A percentile compares a stretch with the other conserved stretches of the same genome.
These are phyloP conservation scores for Podila epicladia DNA, from an alignment of 192 early-diverging fungal species.

Conservation along the genomic window DNA sequence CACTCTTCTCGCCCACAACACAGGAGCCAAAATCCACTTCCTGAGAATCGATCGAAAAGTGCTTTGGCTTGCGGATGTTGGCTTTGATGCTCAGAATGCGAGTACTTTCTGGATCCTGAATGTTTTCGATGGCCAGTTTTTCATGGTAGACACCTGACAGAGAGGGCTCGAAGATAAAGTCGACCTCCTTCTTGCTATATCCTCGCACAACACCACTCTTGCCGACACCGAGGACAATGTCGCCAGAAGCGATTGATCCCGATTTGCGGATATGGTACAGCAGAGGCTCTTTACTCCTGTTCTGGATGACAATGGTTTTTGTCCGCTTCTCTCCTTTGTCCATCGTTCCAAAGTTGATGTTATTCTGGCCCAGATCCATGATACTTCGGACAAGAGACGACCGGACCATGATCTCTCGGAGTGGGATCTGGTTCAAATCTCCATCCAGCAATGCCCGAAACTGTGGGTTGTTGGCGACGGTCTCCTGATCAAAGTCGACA, in stretches of 20 bases:
- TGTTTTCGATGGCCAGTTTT: conserved; percentile 86
- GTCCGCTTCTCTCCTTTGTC: conserved; percentile 87
- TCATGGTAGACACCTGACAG: conserved; percentile 91
- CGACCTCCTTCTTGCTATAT: conserved; percentile 91
- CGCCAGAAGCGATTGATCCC: conserved; percentile 93
- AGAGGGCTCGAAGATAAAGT: conserved; percentile 92
- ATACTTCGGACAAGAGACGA: conserved; percentile 84
- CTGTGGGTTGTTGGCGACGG: conserved; percentile 74
- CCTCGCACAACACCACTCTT: conserved; percentile 89
- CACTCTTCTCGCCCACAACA: conserved; percentile 61
- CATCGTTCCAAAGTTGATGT: conserved; percentile 96
- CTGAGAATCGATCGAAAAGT: conserved; percentile 82
- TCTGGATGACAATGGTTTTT: conserved; percentile 89
- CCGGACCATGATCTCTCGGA: conserved; percentile 91
- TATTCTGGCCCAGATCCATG: conserved; percentile 95
- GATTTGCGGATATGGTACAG: conserved; percentile 95
- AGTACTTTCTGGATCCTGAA: conserved; percentile 84
- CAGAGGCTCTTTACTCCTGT: conserved; percentile 89
- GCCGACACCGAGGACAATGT: conserved; percentile 82
- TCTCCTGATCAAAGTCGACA: conserved; percentile 86
- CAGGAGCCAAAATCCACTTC: conserved; percentile 83
- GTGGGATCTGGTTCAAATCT: conserved; percentile 71
- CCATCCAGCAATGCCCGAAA: conserved; percentile 76
- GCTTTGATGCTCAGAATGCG: conserved; percentile 90
- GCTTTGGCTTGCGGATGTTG: conserved; percentile 85